These are phyloP conservation scores for Actinomortierella wolfii DNA, from an alignment of 371 early-diverging fungal species.

Conservation along the genomic window DNA sequence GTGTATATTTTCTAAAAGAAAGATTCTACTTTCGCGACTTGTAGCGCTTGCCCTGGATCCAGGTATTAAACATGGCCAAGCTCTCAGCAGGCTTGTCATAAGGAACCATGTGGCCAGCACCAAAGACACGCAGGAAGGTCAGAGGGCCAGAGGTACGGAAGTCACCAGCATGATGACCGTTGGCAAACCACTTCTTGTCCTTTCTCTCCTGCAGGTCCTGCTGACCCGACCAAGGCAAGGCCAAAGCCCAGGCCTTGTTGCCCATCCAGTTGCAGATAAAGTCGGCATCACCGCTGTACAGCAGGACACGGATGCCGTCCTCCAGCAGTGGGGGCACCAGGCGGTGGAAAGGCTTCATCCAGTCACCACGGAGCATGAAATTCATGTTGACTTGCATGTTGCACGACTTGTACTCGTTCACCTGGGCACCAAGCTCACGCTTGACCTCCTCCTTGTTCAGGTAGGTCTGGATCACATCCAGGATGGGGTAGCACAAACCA, in stretches of 20 bases:
- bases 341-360: conserved; percentile 86
- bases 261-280: conserved; percentile 93
- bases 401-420: conserved; percentile 76
- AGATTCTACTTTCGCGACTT: no score
- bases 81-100: conserved; percentile 64
- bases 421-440: conserved; percentile 67
- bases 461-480: conserved; percentile 75
- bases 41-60: conserved; percentile 50
- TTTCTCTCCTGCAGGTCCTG: conserved; percentile 66
- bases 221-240: conserved; percentile 82
- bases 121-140: conserved; percentile 83
- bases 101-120: conserved; percentile 90
- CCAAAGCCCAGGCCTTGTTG: conserved; percentile 89
- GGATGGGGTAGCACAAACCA: conserved; percentile 83
- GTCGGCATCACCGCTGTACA: conserved; percentile 92
- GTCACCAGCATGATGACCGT: conserved; percentile 70
- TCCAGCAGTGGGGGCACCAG: conserved; percentile 80
- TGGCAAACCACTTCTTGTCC: conserved; percentile 61
- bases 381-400: conserved; percentile 80
- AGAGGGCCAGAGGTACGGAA: conserved; percentile 71
- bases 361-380: conserved; percentile 86
- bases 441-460: conserved; percentile 84
- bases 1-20: no score
- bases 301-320: conserved; percentile 76
- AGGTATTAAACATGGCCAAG: conserved; percentile 69